Conservation (phyloP, 257 asterid species). For the Eucommia ulmoides region DNA sequence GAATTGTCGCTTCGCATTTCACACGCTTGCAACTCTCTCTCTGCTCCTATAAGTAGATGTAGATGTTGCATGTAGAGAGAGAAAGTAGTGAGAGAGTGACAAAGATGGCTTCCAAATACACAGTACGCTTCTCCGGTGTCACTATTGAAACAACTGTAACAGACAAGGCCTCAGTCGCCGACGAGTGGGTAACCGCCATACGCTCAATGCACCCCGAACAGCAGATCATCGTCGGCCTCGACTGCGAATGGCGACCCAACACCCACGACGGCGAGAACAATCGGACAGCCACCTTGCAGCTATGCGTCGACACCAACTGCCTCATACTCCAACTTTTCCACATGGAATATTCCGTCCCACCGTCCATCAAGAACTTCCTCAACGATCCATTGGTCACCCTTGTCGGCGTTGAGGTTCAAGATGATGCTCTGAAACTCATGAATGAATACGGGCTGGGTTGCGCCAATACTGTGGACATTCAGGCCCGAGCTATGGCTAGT, state of each 20-base stretch:
- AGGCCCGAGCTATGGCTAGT: conserved; percentile 15
- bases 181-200: conserved; percentile 17
- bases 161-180: conserved; percentile 16
- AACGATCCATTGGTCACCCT: conserved; percentile 9
- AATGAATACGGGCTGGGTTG: conserved; percentile 14
- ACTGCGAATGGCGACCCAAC: conserved; percentile 19
- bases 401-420: conserved; percentile 16
- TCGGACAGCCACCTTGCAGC: conserved; percentile 17
- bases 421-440: conserved; percentile 8
- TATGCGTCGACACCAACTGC: conserved; percentile 19
- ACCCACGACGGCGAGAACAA: conserved; percentile 19
- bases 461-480: conserved; percentile 16
- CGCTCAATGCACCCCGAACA: not conserved
- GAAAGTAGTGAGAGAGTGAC: not conserved
- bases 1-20: no score
- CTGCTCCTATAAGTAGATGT: no score
- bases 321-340: conserved; percentile 28
- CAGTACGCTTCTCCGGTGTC: conserved; percentile 15
- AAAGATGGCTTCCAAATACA: not conserved
- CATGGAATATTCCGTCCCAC: conserved; percentile 15
- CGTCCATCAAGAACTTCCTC: conserved; percentile 10
- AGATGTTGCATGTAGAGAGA: no score
- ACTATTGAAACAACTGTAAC: conserved; percentile 25
- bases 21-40: no score
- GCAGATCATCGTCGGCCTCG: conserved; percentile 15